Evolutionary conservation across 352 stramenopile genomes (phyloP).

Genomic region (Phytophthora ramorum): DNA sequence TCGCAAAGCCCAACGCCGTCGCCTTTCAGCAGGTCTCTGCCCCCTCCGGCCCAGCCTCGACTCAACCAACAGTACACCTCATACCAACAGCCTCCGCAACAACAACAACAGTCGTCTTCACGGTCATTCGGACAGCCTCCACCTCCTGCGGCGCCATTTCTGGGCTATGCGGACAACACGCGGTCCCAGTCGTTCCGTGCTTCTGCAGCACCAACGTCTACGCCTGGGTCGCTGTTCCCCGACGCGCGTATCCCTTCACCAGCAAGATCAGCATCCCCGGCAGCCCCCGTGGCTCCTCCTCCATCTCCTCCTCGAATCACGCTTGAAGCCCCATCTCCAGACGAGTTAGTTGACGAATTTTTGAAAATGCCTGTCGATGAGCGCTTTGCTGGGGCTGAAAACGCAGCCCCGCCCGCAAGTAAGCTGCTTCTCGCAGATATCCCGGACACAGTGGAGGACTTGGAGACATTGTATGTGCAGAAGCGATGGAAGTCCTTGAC

Average conservation of each 20-base stretch:
- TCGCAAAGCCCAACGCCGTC: slow-evolving; percentile 46
- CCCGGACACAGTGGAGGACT: slow-evolving; percentile 57
- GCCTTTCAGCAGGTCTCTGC: slow-evolving; percentile 21
- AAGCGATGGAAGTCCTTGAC: slow-evolving; percentile 80
- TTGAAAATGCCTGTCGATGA: slow-evolving; percentile 58
- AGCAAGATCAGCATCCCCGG: slow-evolving; percentile 16
- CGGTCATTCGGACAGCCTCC: slow-evolving; percentile 51
- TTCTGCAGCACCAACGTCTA: slow-evolving; percentile 11
- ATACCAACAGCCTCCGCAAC: slow-evolving; percentile 34
- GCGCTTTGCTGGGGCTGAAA: slow-evolving; percentile 29
- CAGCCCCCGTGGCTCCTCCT: slow-evolving; percentile 18
- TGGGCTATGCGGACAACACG: slow-evolving; percentile 61
- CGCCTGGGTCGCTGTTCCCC: slow-evolving; percentile 14
- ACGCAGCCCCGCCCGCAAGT: slow-evolving; percentile 37
- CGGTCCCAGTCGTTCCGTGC: slow-evolving; percentile 54
- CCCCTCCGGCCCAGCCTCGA: slow-evolving; percentile 27
- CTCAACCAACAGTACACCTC: slow-evolving; percentile 26
- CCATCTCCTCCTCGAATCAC: slow-evolving; percentile 30
- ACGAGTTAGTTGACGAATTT: slow-evolving; percentile 76
- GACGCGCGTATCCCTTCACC: slow-evolving; percentile 27
- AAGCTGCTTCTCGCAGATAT: slow-evolving; percentile 66
- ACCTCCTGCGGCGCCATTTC: slow-evolving; percentile 71
- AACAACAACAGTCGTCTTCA: slow-evolving; percentile 18
- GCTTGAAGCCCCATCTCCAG: slow-evolving; percentile 38
- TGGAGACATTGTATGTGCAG: slow-evolving; percentile 68